Evolutionary conservation across 805 yeast species (phyloP).

Genomic region (Torulaspora franciscae): DNA sequence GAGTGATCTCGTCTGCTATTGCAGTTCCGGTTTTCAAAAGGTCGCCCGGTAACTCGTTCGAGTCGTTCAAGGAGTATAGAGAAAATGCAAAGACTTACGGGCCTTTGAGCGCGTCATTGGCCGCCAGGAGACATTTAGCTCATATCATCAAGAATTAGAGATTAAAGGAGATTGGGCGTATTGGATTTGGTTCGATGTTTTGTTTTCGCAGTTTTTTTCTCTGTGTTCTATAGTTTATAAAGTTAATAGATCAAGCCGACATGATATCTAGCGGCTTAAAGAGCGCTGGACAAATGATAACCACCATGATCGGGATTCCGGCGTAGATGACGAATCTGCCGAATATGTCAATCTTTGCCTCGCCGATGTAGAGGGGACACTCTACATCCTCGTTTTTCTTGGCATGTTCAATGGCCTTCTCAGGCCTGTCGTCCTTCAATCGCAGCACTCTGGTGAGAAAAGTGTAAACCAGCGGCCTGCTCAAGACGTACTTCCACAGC

Average conservation of each 20-base stretch:
- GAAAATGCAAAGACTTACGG: conserved; percentile 38
- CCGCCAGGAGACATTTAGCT: conserved; percentile 22
- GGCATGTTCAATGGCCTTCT: conserved; percentile 24
- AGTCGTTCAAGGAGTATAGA: conserved; percentile 38
- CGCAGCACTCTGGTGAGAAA: conserved; percentile 35
- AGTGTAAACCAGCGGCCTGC: conserved; percentile 61
- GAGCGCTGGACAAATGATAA: conserved; percentile 33
- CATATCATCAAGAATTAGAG: conserved; percentile 3
- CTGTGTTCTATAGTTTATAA: neutral
- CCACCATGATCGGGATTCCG: conserved; percentile 63
- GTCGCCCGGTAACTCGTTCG: conserved; percentile 35
- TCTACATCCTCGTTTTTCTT: conserved; percentile 28
- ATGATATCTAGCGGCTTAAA: conserved; percentile 13
- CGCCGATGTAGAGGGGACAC: conserved; percentile 49
- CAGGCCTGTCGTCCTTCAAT: conserved; percentile 26
- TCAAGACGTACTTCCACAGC: conserved; percentile 61
- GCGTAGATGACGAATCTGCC: conserved; percentile 76
- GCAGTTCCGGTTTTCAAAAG: conserved; percentile 9
- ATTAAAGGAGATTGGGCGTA: no score
- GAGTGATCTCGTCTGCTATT: conserved; percentile 5
- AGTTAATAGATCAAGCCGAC: conserved; percentile 1
- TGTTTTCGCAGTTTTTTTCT: neutral
- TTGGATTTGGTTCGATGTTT: neutral
- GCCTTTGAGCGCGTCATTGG: conserved; percentile 33
- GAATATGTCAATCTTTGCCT: conserved; percentile 70